Percentiles rank a stretch among this genome's conserved stretches.
phyloP scores from a whole-genome alignment of 2,329 filamentous ascomycete genomes.

The Exserohilum turcica region DNA sequence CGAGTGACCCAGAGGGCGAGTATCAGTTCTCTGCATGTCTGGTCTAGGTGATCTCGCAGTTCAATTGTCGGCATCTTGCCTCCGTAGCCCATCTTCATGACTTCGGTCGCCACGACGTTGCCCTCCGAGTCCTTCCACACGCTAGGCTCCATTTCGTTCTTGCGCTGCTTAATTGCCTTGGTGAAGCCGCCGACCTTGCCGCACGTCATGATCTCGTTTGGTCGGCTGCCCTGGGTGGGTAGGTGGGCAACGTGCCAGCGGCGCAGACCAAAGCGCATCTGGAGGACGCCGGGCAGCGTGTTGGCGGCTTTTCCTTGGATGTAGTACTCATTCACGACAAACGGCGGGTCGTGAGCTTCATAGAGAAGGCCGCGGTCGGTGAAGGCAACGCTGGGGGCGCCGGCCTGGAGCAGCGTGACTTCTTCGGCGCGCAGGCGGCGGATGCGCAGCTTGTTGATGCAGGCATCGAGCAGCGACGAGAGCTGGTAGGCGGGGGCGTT shows the following conservation, averaged over 20 bases:
- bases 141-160: conserved; percentile 21
- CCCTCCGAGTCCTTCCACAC: conserved; percentile 33
- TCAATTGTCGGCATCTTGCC: conserved; percentile 32
- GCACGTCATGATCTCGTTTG: conserved; percentile 25
- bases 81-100: conserved; percentile 17
- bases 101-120: conserved; percentile 27
- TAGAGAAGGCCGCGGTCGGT: conserved; percentile 25
- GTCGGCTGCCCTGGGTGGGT: conserved; percentile 13
- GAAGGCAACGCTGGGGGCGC: conserved; percentile 25
- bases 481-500: conserved; percentile 33
- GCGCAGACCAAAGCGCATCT: conserved; percentile 23
- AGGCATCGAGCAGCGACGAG: conserved; percentile 31
- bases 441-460: conserved; percentile 25
- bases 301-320: conserved; percentile 20
- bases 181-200: conserved; percentile 25
- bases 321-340: conserved; percentile 28
- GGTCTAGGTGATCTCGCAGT: conserved; percentile 24
- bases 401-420: conserved; percentile 19
- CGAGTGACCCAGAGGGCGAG: conserved; percentile 30
- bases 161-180: conserved; percentile 17
- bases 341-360: conserved; percentile 33
- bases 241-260: conserved; percentile 29
- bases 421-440: conserved; percentile 28
- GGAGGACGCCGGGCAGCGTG: conserved; percentile 25
- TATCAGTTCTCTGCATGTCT: conserved; percentile 32